phyloP scores from a whole-genome alignment of 176 grass and related monocot species.

The Rhynchospora breviuscula region DNA sequence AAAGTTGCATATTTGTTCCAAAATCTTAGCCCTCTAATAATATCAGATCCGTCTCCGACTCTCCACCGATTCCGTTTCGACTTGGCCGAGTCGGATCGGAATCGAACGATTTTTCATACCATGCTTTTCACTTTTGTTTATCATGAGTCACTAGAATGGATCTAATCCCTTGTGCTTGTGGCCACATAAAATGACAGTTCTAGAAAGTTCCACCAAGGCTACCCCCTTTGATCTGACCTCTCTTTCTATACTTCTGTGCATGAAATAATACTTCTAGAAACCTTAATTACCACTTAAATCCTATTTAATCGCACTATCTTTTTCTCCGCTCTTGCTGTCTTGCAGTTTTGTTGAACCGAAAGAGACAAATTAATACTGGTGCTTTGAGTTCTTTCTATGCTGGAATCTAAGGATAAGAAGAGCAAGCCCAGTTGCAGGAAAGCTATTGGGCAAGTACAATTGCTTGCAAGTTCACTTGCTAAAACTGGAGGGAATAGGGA shows the following conservation, averaged over 20 bases:
- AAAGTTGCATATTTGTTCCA: too few relatives aligned
- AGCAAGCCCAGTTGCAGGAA: constrained; percentile 55
- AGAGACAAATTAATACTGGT: constrained; percentile 25
- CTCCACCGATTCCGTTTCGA: too few relatives aligned
- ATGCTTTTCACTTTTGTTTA: not conserved
- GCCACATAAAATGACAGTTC: constrained; percentile 81
- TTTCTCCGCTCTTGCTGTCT: constrained; percentile 31
- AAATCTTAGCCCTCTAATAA: too few relatives aligned
- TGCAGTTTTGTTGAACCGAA: constrained; percentile 34
- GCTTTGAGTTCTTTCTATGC: constrained; percentile 42
- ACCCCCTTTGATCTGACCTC: constrained; percentile 24
- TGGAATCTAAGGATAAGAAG: constrained; percentile 72
- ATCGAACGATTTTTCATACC: too few relatives aligned
- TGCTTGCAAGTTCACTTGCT: constrained; percentile 29
- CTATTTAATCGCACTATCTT: constrained; percentile 38
- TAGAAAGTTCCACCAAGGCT: constrained; percentile 22
- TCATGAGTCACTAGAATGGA: constrained; percentile 1
- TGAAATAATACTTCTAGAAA: constrained; percentile 63
- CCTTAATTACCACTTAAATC: not conserved
- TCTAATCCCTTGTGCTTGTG: constrained; percentile 1
- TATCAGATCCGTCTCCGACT: too few relatives aligned
- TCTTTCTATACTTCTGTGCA: constrained; percentile 29
- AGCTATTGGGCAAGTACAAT: constrained; percentile 65
- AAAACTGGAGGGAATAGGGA: constrained; percentile 41
- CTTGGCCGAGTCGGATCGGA: too few relatives aligned